phyloP scores from a whole-genome alignment of 768 basidiomycete genomes.

The Calocybe gangraenosa region DNA sequence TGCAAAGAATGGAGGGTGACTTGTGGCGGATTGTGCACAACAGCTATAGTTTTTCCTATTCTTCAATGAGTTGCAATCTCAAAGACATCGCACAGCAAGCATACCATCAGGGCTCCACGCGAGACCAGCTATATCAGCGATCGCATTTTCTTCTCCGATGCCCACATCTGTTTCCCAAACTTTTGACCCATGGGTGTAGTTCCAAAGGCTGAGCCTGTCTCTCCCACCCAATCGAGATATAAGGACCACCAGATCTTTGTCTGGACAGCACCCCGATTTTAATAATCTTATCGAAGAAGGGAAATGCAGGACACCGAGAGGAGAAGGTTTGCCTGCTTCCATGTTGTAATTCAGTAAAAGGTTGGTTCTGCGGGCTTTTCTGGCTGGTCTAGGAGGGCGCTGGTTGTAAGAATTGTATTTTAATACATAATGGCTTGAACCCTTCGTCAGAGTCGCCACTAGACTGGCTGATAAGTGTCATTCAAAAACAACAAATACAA shows the following conservation, averaged over 20 bases:
- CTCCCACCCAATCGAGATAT: slow-evolving; percentile 63
- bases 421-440: too few species aligned
- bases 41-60: slow-evolving; percentile 65
- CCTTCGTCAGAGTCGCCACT: too few species aligned
- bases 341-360: slow-evolving; percentile 19
- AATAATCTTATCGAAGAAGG: slow-evolving; percentile 57
- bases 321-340: slow-evolving; percentile 46
- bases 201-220: slow-evolving; percentile 76
- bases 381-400: too few species aligned
- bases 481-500: too few species aligned
- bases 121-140: slow-evolving; percentile 52
- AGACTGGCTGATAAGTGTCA: too few species aligned
- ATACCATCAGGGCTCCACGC: slow-evolving; percentile 85
- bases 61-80: slow-evolving; percentile 8
- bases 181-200: slow-evolving; percentile 66
- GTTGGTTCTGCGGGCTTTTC: too few species aligned
- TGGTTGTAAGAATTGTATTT: too few species aligned
- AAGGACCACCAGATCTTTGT: slow-evolving; percentile 74
- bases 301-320: slow-evolving; percentile 53
- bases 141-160: slow-evolving; percentile 31
- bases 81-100: slow-evolving; percentile 10
- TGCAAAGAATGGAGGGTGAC: slow-evolving; percentile 76
- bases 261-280: slow-evolving; percentile 71
- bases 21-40: slow-evolving; percentile 64
- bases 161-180: slow-evolving; percentile 79